Evolutionary conservation across 257 asterid species (phyloP).

Genomic region (Solanum appendiculatum): DNA sequence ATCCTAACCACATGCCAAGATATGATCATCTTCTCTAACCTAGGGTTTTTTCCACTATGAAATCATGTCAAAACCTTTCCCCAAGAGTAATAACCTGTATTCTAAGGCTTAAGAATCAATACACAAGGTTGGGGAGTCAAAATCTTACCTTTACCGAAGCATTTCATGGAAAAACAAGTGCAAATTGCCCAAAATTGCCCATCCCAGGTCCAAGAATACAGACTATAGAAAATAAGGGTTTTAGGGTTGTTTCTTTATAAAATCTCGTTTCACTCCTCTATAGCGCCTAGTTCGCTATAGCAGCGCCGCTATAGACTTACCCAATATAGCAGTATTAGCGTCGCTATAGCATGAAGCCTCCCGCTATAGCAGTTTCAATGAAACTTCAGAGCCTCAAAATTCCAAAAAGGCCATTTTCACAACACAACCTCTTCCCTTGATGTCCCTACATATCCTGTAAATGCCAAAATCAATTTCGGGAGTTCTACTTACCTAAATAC

Average conservation of each 20-base stretch:
- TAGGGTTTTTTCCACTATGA: no score
- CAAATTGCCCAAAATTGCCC: background rate
- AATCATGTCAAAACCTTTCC: background rate
- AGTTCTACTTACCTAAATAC: background rate
- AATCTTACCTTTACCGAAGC: background rate
- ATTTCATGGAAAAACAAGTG: no score
- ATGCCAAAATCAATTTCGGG: background rate
- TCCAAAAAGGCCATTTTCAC: background rate
- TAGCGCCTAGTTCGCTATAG: background rate
- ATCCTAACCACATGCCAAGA: background rate
- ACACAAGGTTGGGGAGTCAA: background rate
- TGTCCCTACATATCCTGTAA: background rate
- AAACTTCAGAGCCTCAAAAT: background rate
- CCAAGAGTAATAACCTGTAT: background rate
- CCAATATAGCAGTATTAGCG: background rate
- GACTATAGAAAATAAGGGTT: background rate
- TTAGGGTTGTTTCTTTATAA: background rate
- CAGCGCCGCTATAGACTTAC: background rate
- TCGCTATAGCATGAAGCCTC: background rate
- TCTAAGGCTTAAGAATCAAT: background rate
- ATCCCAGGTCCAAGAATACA: background rate
- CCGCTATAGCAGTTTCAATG: background rate
- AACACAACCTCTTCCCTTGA: background rate
- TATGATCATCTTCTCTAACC: background rate
- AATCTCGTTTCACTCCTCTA: background rate